phyloP scores from a whole-genome alignment of 495 filamentous ascomycete species.

The Bacidia gigantensis region DNA sequence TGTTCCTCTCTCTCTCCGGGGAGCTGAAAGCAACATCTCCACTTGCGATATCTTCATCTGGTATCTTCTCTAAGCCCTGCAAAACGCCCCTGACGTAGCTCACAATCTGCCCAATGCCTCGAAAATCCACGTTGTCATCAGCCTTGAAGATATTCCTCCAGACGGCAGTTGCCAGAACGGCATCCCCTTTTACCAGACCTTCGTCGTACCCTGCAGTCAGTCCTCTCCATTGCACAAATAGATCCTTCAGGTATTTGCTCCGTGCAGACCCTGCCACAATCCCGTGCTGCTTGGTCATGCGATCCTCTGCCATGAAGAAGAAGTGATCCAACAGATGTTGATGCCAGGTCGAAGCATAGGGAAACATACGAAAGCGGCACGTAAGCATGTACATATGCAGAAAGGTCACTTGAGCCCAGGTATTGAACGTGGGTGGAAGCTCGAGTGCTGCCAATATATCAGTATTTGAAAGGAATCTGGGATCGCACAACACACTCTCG shows the following conservation, averaged over 20 bases:
- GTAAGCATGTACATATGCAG: slow-evolving; percentile 88
- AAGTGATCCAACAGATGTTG: slow-evolving; percentile 81
- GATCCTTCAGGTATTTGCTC: slow-evolving; percentile 79
- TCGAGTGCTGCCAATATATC: slow-evolving; percentile 32
- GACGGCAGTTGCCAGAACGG: slow-evolving; percentile 71
- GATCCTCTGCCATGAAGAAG: slow-evolving; percentile 79
- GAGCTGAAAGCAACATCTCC: slow-evolving; percentile 25
- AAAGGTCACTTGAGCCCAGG: slow-evolving; percentile 92
- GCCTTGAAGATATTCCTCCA: slow-evolving; percentile 86
- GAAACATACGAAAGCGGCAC: slow-evolving; percentile 69
- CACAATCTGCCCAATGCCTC: slow-evolving; percentile 57
- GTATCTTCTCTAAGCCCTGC: slow-evolving; percentile 44
- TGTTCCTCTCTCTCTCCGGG: slow-evolving; percentile 14
- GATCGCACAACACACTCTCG: slow-evolving; percentile 38
- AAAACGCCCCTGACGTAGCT: slow-evolving; percentile 63
- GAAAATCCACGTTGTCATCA: slow-evolving; percentile 52
- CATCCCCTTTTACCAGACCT: slow-evolving; percentile 67
- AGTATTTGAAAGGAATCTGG: not conserved
- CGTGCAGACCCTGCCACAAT: slow-evolving; percentile 50
- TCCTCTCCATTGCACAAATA: slow-evolving; percentile 86
- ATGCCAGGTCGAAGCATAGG: slow-evolving; percentile 51
- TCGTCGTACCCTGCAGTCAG: slow-evolving; percentile 76
- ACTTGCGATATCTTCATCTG: slow-evolving; percentile 38
- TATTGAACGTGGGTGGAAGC: slow-evolving; percentile 72
- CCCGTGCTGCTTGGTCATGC: slow-evolving; percentile 63